Percentiles rank a stretch among this genome's conserved stretches.
Conservation (phyloP, 108 stramenopile species). For the Schizochytrium sp. region DNA sequence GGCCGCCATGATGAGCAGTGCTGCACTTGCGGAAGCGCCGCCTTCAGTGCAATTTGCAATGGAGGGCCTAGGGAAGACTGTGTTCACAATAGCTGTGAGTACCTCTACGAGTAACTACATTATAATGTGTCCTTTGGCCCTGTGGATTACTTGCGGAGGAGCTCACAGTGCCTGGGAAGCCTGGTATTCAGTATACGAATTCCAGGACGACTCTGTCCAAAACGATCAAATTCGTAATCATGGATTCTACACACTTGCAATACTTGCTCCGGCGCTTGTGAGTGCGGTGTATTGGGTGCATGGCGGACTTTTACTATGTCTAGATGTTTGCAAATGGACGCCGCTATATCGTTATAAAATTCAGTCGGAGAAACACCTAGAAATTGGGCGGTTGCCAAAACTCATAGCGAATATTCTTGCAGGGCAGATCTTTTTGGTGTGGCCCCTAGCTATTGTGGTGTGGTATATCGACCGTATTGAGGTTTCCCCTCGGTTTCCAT, state of each 20-base stretch:
- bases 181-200: background rate
- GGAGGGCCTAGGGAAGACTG: too few relatives aligned
- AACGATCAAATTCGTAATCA: background rate
- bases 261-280: background rate
- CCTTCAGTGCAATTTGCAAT: too few relatives aligned
- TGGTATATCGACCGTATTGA: background rate
- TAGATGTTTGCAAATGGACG: background rate
- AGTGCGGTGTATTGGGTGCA: background rate
- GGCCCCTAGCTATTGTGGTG: background rate
- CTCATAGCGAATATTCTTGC: background rate
- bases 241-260: background rate
- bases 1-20: too few relatives aligned
- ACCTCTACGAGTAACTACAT: conserved; percentile 20
- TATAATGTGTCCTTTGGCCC: background rate
- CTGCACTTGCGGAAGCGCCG: too few relatives aligned
- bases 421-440: background rate
- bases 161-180: background rate
- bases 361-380: background rate
- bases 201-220: background rate
- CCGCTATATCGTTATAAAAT: conserved; percentile 14
- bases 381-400: background rate
- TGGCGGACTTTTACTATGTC: background rate
- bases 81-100: background rate
- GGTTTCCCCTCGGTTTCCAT: background rate
- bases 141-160: background rate